These are phyloP conservation scores for Vigna reflexopilosa DNA, from an alignment of 306 rosid genomes.

Conservation along the genomic window DNA sequence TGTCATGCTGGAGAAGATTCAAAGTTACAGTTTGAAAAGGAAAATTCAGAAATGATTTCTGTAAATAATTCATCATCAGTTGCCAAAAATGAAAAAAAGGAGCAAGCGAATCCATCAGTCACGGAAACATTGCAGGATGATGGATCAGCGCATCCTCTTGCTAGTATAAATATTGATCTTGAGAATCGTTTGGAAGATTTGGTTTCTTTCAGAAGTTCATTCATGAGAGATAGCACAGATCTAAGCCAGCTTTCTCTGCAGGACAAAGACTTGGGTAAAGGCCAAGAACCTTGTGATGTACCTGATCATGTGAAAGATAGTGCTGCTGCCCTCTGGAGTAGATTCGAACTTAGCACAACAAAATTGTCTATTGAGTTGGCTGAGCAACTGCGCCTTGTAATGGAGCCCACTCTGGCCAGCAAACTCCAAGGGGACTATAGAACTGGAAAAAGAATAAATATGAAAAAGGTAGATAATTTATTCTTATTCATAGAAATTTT, in stretches of 20 bases:
- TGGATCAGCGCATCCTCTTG: conserved; percentile 49
- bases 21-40: conserved; percentile 62
- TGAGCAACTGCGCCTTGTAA: conserved; percentile 89
- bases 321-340: conserved; percentile 76
- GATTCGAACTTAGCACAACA: conserved; percentile 75
- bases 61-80: conserved; percentile 44
- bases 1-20: conserved; percentile 50
- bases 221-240: conserved; percentile 52
- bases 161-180: conserved; percentile 40
- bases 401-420: conserved; percentile 92
- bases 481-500: conserved; percentile 1
- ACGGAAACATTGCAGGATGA: conserved; percentile 52
- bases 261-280: conserved; percentile 74
- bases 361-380: conserved; percentile 85
- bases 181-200: conserved; percentile 56
- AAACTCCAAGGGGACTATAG: conserved; percentile 95
- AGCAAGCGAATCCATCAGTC: conserved; percentile 53
- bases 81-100: conserved; percentile 54
- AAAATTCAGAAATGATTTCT: conserved; percentile 54
- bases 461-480: conserved; percentile 75
- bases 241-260: conserved; percentile 60
- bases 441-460: conserved; percentile 90
- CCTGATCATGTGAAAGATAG: conserved; percentile 49
- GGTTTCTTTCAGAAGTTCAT: conserved; percentile 67
- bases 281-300: conserved; percentile 54